Conservation (phyloP, 495 filamentous ascomycete species). For the Parathielavia hyrcaniae region DNA sequence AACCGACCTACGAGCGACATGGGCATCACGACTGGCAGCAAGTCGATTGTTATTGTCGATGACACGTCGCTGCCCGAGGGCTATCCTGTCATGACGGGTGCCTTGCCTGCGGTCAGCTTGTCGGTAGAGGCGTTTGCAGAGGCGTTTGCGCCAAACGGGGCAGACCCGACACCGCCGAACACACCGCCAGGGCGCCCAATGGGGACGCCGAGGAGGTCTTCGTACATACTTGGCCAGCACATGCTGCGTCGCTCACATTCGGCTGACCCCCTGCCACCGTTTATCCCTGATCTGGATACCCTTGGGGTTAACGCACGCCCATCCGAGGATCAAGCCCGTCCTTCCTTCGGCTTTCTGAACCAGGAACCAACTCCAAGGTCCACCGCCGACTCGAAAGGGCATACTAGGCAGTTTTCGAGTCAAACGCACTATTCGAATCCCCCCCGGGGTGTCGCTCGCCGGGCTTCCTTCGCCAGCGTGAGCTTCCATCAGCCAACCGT, state of each 20-base stretch:
- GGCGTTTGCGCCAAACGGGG: conserved; percentile 40
- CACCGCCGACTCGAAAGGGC: conserved; percentile 31
- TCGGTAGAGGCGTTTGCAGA: conserved; percentile 48
- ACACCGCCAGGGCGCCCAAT: conserved; percentile 43
- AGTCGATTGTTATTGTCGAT: conserved; percentile 85
- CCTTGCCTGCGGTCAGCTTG: conserved; percentile 38
- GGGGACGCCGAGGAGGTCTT: conserved; percentile 46
- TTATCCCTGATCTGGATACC: conserved; percentile 36
- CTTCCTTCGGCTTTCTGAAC: conserved; percentile 31
- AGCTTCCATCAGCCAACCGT: conserved; percentile 55
- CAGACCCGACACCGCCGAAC: conserved; percentile 47
- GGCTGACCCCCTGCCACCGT: conserved; percentile 35
- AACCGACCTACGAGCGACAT: conserved; percentile 38
- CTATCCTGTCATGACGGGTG: conserved; percentile 43
- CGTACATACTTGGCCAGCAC: conserved; percentile 45
- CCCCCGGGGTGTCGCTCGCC: conserved; percentile 38
- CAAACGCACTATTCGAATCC: conserved; percentile 36
- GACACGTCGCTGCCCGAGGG: conserved; percentile 47
- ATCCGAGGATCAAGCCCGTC: conserved; percentile 30
- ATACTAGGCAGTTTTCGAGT: conserved; percentile 37
- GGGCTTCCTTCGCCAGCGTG: conserved; percentile 67
- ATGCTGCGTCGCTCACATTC: conserved; percentile 28
- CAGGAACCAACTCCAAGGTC: conserved; percentile 29
- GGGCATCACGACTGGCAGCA: conserved; percentile 67
- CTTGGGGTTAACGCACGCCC: conserved; percentile 24